A percentile compares a stretch with the other conserved stretches of the same genome.
These are phyloP conservation scores for Geotrichum ghanense DNA, from an alignment of 805 yeast species.

Conservation along the genomic window DNA sequence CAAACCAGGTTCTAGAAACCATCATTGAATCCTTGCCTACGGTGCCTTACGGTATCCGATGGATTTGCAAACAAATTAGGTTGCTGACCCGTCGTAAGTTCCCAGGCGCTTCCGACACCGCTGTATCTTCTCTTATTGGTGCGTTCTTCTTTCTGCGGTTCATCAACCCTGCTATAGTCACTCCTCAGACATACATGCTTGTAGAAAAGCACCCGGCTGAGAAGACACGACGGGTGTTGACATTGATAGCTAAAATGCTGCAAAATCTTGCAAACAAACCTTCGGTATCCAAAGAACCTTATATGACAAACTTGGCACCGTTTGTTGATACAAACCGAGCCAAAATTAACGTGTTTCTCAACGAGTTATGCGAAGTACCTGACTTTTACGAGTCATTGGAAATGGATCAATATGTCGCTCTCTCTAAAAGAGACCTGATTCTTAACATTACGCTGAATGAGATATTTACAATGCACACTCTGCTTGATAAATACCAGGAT, in stretches of 20 bases:
- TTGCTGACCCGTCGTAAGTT: constrained; percentile 46
- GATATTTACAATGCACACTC: constrained; percentile 24
- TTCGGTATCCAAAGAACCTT: constrained; percentile 41
- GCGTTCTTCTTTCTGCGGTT: constrained; percentile 75
- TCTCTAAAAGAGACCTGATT: constrained; percentile 23
- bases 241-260: constrained; percentile 69
- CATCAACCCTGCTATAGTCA: constrained; percentile 80
- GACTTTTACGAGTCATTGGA: constrained; percentile 30
- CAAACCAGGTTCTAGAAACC: constrained; percentile 32
- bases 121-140: constrained; percentile 43
- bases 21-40: constrained; percentile 42
- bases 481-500: constrained; percentile 23
- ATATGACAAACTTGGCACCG: constrained; percentile 19
- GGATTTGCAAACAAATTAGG: constrained; percentile 57
- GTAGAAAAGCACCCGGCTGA: constrained; percentile 28
- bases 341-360: constrained; percentile 23
- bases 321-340: constrained; percentile 22
- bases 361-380: constrained; percentile 29
- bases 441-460: constrained; percentile 27
- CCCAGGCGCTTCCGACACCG: constrained; percentile 38
- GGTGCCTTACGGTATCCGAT: constrained; percentile 63
- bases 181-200: constrained; percentile 54
- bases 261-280: constrained; percentile 85
- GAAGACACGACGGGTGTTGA: constrained; percentile 48
- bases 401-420: constrained; percentile 29